These are phyloP conservation scores for Barnettozyma botsteinii DNA, from an alignment of 805 yeast genomes.

Conservation along the genomic window DNA sequence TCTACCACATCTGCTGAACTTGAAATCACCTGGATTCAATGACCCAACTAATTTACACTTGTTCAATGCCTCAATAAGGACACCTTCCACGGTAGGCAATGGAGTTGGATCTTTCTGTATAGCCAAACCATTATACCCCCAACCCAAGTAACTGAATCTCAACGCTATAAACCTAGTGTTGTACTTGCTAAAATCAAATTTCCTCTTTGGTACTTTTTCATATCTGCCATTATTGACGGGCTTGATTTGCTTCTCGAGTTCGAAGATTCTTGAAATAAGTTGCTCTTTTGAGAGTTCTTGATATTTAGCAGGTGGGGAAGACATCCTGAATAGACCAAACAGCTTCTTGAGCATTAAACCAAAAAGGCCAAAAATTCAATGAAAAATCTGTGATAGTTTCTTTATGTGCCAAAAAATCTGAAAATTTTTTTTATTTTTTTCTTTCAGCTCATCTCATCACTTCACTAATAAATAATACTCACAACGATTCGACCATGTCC, in stretches of 20 bases:
- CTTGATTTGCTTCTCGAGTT: constrained; percentile 41
- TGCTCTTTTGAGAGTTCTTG: constrained; percentile 60
- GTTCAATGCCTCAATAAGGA: constrained; percentile 63
- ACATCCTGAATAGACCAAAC: constrained; percentile 4
- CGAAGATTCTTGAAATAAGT: constrained; percentile 48
- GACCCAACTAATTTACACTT: constrained; percentile 61
- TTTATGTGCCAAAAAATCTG: not conserved
- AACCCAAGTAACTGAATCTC: constrained; percentile 83
- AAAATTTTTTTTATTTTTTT: constrained; percentile 1
- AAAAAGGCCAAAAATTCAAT: not conserved
- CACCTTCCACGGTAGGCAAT: constrained; percentile 81
- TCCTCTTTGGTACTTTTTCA: constrained; percentile 30
- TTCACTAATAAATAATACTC: not conserved
- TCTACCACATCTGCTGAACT: constrained; percentile 88
- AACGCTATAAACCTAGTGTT: constrained; percentile 68
- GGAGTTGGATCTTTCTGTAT: constrained; percentile 70
- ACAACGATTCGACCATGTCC: constrained; percentile 12
- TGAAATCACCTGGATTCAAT: constrained; percentile 53
- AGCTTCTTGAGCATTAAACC: constrained; percentile 1
- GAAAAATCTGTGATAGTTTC: no score
- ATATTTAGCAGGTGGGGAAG: constrained; percentile 31
- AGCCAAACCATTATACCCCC: constrained; percentile 92
- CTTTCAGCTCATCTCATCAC: constrained; percentile 7
- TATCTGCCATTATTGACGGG: not conserved
- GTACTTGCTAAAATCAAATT: constrained; percentile 61